A percentile compares a stretch with the other conserved stretches of the same genome.
phyloP scores from a whole-genome alignment of 2,329 filamentous ascomycete species.

The Aurifilum marmelostoma region DNA sequence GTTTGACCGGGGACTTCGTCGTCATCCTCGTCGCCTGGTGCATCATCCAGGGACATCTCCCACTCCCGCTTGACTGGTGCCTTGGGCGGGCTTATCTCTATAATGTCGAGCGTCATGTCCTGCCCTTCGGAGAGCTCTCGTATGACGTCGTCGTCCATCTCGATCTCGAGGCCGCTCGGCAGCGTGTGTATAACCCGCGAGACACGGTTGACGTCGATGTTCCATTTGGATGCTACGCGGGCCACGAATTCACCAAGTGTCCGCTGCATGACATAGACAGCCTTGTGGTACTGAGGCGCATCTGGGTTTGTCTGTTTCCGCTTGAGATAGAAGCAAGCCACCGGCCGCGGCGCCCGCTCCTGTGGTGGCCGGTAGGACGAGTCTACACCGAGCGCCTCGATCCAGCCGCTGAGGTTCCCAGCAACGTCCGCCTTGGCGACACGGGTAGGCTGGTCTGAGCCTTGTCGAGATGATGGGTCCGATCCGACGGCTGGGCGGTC shows the following conservation, averaged over 20 bases:
- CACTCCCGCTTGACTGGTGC: conserved; percentile 58
- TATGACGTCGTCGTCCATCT: conserved; percentile 90
- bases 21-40: conserved; percentile 41
- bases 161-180: conserved; percentile 75
- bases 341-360: conserved; percentile 69
- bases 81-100: conserved; percentile 42
- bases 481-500: conserved; percentile 58
- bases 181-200: conserved; percentile 73
- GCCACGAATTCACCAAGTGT: conserved; percentile 74
- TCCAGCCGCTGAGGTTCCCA: conserved; percentile 76
- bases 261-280: conserved; percentile 81
- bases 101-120: conserved; percentile 79
- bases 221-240: conserved; percentile 77
- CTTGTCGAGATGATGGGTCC: conserved; percentile 44
- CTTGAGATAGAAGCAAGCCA: conserved; percentile 87
- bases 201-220: conserved; percentile 73
- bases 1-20: conserved; percentile 36
- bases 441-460: conserved; percentile 58
- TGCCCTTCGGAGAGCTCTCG: conserved; percentile 84
- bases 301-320: conserved; percentile 53
- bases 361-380: conserved; percentile 77
- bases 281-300: conserved; percentile 71
- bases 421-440: conserved; percentile 60
- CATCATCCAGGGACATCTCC: conserved; percentile 62
- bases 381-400: conserved; percentile 92